Evolutionary conservation across 1,284 basidiomycete genomes (phyloP).

Genomic region (Ganoderma boninense): DNA sequence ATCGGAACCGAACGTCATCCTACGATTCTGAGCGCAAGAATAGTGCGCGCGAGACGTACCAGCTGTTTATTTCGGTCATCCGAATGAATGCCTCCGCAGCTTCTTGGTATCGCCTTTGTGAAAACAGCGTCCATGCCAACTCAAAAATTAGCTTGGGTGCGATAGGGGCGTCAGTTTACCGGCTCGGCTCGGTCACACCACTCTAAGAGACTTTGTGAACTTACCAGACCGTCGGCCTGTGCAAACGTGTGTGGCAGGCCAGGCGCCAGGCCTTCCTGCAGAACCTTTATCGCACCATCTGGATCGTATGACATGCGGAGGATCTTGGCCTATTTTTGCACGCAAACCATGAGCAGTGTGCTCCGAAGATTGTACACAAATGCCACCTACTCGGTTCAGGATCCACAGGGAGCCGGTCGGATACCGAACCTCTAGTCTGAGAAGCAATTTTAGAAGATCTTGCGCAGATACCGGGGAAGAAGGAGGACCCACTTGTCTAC

Average conservation of each 20-base stretch:
- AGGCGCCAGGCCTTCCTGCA: slow-evolving; percentile 65
- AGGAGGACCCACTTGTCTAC: slow-evolving; percentile 62
- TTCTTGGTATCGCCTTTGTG: slow-evolving; percentile 70
- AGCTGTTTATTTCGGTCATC: slow-evolving; percentile 73
- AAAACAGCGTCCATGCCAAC: slow-evolving; percentile 77
- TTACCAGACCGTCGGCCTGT: slow-evolving; percentile 76
- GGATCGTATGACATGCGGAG: slow-evolving; percentile 73
- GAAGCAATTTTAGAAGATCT: slow-evolving; percentile 4
- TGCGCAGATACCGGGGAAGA: slow-evolving; percentile 15
- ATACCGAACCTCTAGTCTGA: slow-evolving; percentile 62
- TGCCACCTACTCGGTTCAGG: slow-evolving; percentile 63
- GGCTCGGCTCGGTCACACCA: background rate
- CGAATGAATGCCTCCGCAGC: slow-evolving; percentile 70
- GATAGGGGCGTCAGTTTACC: background rate
- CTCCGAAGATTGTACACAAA: background rate
- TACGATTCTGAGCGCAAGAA: slow-evolving; percentile 1
- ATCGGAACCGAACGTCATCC: background rate
- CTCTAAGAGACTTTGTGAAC: slow-evolving; percentile 26
- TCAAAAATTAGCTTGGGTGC: slow-evolving; percentile 71
- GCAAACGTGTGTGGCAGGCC: slow-evolving; percentile 62
- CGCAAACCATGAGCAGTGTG: slow-evolving; percentile 2
- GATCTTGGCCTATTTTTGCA: slow-evolving; percentile 68
- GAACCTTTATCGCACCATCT: slow-evolving; percentile 66
- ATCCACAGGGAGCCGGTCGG: slow-evolving; percentile 80
- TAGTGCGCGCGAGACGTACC: slow-evolving; percentile 49